These are phyloP conservation scores for Xylogone sp. DNA, from an alignment of 2,329 filamentous ascomycete species.

Conservation along the genomic window DNA sequence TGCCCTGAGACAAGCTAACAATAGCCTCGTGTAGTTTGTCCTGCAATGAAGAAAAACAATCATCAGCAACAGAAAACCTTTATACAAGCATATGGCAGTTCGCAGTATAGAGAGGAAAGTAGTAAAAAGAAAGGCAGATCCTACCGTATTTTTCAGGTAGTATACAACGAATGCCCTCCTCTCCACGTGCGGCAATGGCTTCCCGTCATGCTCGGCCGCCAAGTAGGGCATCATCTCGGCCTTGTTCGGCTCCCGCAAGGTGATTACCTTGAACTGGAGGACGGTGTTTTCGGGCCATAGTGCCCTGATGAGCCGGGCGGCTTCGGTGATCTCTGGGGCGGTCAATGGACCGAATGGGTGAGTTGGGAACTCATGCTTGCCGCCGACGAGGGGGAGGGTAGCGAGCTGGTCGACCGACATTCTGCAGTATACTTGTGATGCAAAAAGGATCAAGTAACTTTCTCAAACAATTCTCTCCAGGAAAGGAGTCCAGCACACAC, in stretches of 20 bases:
- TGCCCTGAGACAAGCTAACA: slow-evolving; percentile 45
- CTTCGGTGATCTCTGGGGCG: slow-evolving; percentile 50
- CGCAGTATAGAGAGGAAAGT: neutral
- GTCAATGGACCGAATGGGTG: slow-evolving; percentile 60
- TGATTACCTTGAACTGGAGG: slow-evolving; percentile 60
- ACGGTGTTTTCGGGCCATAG: slow-evolving; percentile 52
- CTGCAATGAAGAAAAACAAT: slow-evolving; percentile 26
- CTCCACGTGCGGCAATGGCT: slow-evolving; percentile 36
- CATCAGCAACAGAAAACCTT: slow-evolving; percentile 8
- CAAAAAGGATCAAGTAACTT: too few relatives aligned
- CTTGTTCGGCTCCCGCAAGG: slow-evolving; percentile 55
- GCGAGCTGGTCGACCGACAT: slow-evolving; percentile 22
- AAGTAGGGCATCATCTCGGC: slow-evolving; percentile 46
- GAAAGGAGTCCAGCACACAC: too few relatives aligned
- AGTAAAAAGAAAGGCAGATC: slow-evolving; percentile 20
- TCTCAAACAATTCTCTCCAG: too few relatives aligned
- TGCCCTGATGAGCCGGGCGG: slow-evolving; percentile 43
- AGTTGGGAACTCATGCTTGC: slow-evolving; percentile 16
- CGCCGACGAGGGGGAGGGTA: slow-evolving; percentile 20
- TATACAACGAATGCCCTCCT: slow-evolving; percentile 53
- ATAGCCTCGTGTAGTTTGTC: slow-evolving; percentile 60
- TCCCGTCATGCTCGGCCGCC: slow-evolving; percentile 41
- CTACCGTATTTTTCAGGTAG: slow-evolving; percentile 57
- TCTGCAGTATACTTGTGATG: neutral
- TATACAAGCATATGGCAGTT: too few relatives aligned